phyloP scores from a whole-genome alignment of 2,329 filamentous ascomycete genomes.

The Zelopaecilomyces penicillatus region DNA sequence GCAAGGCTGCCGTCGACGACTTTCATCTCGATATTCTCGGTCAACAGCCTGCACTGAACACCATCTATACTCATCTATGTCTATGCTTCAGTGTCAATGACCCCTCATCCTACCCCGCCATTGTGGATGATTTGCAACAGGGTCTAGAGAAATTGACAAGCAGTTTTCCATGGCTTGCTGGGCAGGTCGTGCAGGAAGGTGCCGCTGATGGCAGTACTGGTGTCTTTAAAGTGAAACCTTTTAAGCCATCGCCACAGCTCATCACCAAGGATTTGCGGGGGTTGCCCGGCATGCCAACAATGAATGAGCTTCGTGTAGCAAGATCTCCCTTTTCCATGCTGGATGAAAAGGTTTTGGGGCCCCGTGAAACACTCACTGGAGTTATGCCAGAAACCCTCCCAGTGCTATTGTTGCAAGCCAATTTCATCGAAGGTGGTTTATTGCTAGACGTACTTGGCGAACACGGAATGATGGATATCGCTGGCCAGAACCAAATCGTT shows the following conservation, averaged over 20 bases:
- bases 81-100: constrained; percentile 28
- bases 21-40: constrained; percentile 33
- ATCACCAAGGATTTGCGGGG: constrained; percentile 34
- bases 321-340: constrained; percentile 40
- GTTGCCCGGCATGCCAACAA: constrained; percentile 25
- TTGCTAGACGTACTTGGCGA: constrained; percentile 40
- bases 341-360: constrained; percentile 34
- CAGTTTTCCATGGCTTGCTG: constrained; percentile 39
- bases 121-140: constrained; percentile 21
- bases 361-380: constrained; percentile 29
- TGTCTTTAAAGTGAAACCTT: constrained; percentile 30
- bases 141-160: constrained; percentile 31
- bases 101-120: constrained; percentile 12
- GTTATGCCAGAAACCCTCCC: constrained; percentile 19
- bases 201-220: constrained; percentile 19
- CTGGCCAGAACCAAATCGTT: constrained; percentile 39
- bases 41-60: constrained; percentile 27
- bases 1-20: constrained; percentile 4
- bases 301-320: constrained; percentile 27
- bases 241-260: constrained; percentile 23
- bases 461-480: constrained; percentile 44
- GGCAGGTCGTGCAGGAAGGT: constrained; percentile 31
- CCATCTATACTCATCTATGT: constrained; percentile 39
- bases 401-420: constrained; percentile 40
- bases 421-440: constrained; percentile 39